Evolutionary conservation across 352 stramenopile genomes (phyloP).

Genomic region (Thraustotheca clavata): DNA sequence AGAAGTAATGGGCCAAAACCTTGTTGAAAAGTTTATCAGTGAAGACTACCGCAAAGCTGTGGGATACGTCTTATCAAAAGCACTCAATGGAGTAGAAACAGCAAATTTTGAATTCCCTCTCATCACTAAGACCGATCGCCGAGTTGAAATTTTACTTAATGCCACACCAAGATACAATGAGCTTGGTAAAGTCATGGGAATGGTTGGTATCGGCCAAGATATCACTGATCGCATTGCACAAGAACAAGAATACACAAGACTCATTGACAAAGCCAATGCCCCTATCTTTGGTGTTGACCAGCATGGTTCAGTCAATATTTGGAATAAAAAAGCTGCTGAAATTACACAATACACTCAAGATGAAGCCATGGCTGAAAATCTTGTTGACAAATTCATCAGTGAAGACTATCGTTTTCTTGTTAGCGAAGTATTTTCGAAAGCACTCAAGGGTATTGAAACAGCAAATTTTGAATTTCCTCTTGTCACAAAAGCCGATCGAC

Average conservation of each 20-base stretch:
- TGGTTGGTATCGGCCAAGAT: slow-evolving; percentile 60
- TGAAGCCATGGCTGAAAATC: slow-evolving; percentile 35
- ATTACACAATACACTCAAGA: slow-evolving; percentile 49
- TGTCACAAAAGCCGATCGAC: slow-evolving; percentile 53
- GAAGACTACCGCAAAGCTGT: slow-evolving; percentile 27
- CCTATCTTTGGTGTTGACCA: slow-evolving; percentile 87
- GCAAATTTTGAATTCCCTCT: slow-evolving; percentile 78
- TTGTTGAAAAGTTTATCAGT: slow-evolving; percentile 35
- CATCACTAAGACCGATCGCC: slow-evolving; percentile 40
- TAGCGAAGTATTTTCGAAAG: slow-evolving; percentile 44
- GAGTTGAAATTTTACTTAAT: slow-evolving; percentile 29
- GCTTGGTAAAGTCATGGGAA: slow-evolving; percentile 33
- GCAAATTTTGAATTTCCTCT: slow-evolving; percentile 81
- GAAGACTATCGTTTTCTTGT: slow-evolving; percentile 45
- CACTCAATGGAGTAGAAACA: slow-evolving; percentile 42
- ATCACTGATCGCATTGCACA: slow-evolving; percentile 50
- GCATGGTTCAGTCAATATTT: slow-evolving; percentile 48
- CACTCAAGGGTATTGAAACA: slow-evolving; percentile 50
- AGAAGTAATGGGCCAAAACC: slow-evolving; percentile 46
- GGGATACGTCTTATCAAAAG: slow-evolving; percentile 25
- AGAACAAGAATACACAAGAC: slow-evolving; percentile 55
- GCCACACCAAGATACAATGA: slow-evolving; percentile 26
- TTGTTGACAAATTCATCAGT: slow-evolving; percentile 51
- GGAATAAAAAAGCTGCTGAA: slow-evolving; percentile 47
- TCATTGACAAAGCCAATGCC: slow-evolving; percentile 88